Conservation (phyloP, 257 asterid genomes). For the Solanum chilense region DNA sequence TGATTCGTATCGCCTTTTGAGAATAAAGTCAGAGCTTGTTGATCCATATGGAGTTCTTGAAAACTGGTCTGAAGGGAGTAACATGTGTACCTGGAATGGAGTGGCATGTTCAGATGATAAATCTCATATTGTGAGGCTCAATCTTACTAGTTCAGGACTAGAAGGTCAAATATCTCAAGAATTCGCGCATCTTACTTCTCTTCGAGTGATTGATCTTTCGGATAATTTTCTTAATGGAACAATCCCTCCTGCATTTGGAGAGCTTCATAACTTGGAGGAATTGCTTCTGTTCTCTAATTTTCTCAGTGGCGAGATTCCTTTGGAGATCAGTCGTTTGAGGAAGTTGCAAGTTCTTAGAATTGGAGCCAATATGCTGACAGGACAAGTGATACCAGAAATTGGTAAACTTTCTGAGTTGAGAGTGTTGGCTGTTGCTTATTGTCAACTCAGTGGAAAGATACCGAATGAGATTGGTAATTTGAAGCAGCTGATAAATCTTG, state of each 20-base stretch:
- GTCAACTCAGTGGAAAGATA: constrained; percentile 61
- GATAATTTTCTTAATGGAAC: constrained; percentile 47
- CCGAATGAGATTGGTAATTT: constrained; percentile 60
- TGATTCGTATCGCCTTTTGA: constrained; percentile 42
- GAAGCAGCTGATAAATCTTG: constrained; percentile 37
- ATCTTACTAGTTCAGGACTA: constrained; percentile 50
- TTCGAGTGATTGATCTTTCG: constrained; percentile 56
- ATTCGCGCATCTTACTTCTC: constrained; percentile 42
- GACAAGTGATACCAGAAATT: constrained; percentile 27
- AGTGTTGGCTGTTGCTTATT: constrained; percentile 57
- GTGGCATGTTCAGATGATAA: constrained; percentile 54
- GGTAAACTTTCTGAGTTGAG: constrained; percentile 54
- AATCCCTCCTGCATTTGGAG: constrained; percentile 46
- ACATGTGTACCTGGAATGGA: constrained; percentile 68
- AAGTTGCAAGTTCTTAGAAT: constrained; percentile 60
- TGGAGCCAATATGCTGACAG: constrained; percentile 65
- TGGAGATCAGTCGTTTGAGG: constrained; percentile 41
- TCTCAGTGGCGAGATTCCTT: constrained; percentile 50
- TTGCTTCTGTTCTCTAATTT: constrained; percentile 57
- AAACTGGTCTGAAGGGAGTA: constrained; percentile 48
- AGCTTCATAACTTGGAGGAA: constrained; percentile 45
- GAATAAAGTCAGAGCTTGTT: constrained; percentile 47
- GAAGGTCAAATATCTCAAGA: constrained; percentile 45
- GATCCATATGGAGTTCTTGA: constrained; percentile 49
- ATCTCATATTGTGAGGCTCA: constrained; percentile 31